Percentiles rank a stretch among this genome's conserved stretches.
Evolutionary conservation across 768 basidiomycete genomes (phyloP).

Genomic region (Pulveroboletus frians): DNA sequence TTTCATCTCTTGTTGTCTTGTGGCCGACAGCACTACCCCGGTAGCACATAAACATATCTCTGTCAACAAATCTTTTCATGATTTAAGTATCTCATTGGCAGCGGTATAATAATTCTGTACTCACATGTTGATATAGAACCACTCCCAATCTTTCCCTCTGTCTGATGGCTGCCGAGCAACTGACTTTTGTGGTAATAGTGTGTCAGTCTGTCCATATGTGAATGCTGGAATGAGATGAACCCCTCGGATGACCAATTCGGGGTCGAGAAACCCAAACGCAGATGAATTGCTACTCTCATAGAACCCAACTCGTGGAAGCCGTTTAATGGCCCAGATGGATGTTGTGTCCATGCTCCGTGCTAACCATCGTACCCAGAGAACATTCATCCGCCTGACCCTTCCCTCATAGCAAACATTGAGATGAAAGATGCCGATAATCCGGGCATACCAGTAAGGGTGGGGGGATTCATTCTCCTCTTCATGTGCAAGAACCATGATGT

Average conservation of each 20-base stretch:
- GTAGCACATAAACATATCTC: conserved; percentile 3
- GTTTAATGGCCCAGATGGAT: not conserved
- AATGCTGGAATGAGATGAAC: not conserved
- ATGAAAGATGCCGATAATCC: conserved; percentile 7
- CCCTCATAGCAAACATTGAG: not conserved
- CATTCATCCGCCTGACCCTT: not conserved
- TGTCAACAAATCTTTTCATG: not conserved
- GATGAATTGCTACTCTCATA: not conserved
- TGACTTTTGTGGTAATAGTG: not conserved
- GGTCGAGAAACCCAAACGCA: not conserved
- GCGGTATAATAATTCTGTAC: not conserved
- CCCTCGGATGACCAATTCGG: accelerated
- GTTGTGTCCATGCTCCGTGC: not conserved
- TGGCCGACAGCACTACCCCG: not conserved
- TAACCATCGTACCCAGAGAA: not conserved
- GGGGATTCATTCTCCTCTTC: conserved; percentile 27
- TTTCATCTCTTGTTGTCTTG: not conserved
- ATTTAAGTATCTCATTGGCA: no score
- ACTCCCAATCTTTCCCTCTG: not conserved
- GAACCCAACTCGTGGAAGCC: not conserved
- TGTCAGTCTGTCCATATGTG: not conserved
- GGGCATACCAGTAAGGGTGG: conserved; percentile 38
- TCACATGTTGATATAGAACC: not conserved
- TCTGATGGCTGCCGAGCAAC: not conserved
- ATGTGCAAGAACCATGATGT: conserved; percentile 35